phyloP scores from a whole-genome alignment of 345 rosid genomes.

The Heritiera fomes region DNA sequence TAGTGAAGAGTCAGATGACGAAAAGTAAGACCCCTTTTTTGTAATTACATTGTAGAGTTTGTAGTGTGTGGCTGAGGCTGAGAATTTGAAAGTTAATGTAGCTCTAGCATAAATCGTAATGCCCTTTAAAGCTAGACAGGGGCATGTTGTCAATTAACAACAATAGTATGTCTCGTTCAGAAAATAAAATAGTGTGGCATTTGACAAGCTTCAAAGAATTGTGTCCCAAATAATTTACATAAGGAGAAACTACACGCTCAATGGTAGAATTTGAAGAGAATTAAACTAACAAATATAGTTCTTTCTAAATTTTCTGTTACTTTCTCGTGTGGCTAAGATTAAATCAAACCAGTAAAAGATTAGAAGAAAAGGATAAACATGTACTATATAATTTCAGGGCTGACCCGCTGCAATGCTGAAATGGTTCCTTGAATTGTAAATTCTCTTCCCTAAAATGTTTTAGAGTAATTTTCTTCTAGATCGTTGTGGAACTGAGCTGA shows the following conservation, averaged over 20 bases:
- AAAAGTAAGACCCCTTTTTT: conserved; percentile 17
- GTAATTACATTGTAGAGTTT: conserved; percentile 18
- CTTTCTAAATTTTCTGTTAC: not conserved
- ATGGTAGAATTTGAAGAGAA: no score
- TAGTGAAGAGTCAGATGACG: conserved; percentile 20
- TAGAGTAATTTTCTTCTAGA: not conserved
- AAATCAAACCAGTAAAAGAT: not conserved
- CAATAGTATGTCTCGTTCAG: not conserved
- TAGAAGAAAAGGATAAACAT: not conserved
- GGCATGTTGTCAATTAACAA: not conserved
- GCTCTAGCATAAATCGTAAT: not conserved
- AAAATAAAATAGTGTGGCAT: not conserved
- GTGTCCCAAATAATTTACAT: not conserved
- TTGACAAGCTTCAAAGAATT: not conserved
- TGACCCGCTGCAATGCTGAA: not conserved
- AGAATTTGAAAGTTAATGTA: not conserved
- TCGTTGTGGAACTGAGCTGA: not conserved
- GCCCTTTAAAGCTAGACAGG: not conserved
- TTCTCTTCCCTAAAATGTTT: not conserved
- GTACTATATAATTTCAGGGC: not conserved
- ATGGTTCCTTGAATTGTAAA: not conserved
- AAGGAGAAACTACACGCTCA: no score
- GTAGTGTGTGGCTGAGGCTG: not conserved
- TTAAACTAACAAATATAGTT: no score
- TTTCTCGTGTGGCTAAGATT: not conserved